Base-by-base conservation (phyloP, 2,329 filamentous ascomycete species). In the Botryosphaeria dothidea region DNA sequence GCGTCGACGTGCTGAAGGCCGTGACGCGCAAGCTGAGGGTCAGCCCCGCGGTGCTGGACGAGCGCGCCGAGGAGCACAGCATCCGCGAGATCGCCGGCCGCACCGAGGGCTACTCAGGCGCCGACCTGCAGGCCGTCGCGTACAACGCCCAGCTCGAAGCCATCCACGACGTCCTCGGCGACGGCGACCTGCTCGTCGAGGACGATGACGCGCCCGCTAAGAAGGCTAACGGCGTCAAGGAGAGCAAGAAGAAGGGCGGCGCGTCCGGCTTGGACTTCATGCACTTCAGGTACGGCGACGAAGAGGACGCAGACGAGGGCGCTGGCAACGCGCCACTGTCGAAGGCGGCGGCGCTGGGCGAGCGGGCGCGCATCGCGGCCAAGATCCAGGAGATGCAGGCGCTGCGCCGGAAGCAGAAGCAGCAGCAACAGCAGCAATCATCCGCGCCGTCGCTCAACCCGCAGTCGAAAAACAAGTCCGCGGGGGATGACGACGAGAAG, bases 101-200 rank as follows among this genome's bases (percentile, higher is more conserved):
- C 17, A 98, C 94, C 0, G 90, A 95, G 66, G 95, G 95, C 9
- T 97, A 96, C 76, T 95, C 92, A 0, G 95, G 95, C 13, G 95
- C 95, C 1, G 95, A 99, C 79, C 82, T 99, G 3, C 95, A 99
- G 77, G 95, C 94, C 0, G 85, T 99, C 6, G 89, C 98, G 48
- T 97, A 96, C 72, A 99, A 99, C 70, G 93, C 95, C 0, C 95
- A 99, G 75, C 85, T 99, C 5, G 94, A 98, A 80, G 95, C 95
- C 29, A 97, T 99, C 68, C 95, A 99, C 74, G 93, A 97, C 70
- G 88, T 96, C 2, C 85, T 99, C 0, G 90, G 88, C 62, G 87
- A 85, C 66, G 54, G 70, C 51, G 67, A 70, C 45, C 68, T 65
- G 23, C 36, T 77, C 71, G 68, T 68, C 27, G 67, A 64, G 3